Evolutionary conservation across 192 early-diverging fungal genomes (phyloP), one percentile per base, ranked within the genome.

Genomic region (Linnemannia zychae): DNA sequence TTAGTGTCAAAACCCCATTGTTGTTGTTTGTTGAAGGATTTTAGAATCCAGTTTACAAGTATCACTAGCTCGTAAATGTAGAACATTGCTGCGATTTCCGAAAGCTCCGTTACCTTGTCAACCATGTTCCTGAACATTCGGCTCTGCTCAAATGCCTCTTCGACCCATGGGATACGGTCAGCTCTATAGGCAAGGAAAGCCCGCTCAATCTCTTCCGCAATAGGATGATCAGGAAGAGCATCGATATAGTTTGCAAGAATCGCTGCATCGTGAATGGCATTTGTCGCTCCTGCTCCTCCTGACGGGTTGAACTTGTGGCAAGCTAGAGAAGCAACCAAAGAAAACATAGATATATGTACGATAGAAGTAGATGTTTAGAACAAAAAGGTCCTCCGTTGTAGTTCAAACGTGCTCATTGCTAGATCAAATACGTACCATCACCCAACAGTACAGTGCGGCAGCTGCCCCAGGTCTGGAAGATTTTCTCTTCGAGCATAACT

Each of bases 401-500:
- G 12, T 2, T 0, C 2, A 0, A 4, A 31, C 57, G 2, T 31
- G 9, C 0, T 63, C 28, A n/a, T 57, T 63, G 2, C n/a, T 18
- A 3, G 40, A 44, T 9, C 3, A 44, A 44, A 44, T 44, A 69
- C 52, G 53, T 73, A 73, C 72, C 47, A 57, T 77, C 76, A 4
- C 76, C 76, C 36, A 77, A 28, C 3, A 77, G 49, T 0, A 70
- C 76, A 18, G 46, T 52, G 18, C 76, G 44, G 3, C 76, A 16
- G 22, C 50, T 24, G 18, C 20, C 5, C 76, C 76, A 77, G 1
- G 76, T 77, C 28, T 71, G 34, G 15, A 77, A 77, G 5, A 77
- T n/a, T n/a, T 77, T 77, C 24, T 79, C 77, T 22, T 72, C 77
- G 15, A 79, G 40, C 70, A 67, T 79, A 7, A 79, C 77, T 15